These are phyloP conservation scores for Pistacia vera DNA, from an alignment of 345 rosid genomes.

Conservation along the genomic window DNA sequence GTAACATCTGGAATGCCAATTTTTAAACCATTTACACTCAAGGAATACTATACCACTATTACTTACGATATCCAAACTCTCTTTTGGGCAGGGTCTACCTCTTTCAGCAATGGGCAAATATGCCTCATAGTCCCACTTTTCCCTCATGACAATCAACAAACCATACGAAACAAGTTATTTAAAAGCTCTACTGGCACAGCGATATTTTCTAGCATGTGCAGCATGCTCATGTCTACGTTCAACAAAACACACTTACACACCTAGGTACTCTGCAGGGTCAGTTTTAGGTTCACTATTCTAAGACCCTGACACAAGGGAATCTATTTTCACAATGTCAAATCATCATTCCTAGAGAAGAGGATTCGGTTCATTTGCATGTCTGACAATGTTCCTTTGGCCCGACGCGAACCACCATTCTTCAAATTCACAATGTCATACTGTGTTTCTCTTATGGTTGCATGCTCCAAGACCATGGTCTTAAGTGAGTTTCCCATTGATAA, in stretches of 20 bases:
- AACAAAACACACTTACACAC: neutral
- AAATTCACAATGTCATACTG: no score
- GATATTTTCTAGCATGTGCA: neutral
- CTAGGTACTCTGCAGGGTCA: neutral
- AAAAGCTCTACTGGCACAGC: neutral
- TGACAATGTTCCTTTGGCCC: neutral
- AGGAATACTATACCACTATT: no score
- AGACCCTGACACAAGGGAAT: neutral
- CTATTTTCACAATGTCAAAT: neutral
- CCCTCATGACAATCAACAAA: neutral
- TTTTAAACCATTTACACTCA: no score
- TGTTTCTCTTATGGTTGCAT: no score
- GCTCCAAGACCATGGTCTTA: no score
- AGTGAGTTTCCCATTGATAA: no score
- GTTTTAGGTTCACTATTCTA: neutral
- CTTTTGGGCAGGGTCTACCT: no score
- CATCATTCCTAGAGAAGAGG: neutral
- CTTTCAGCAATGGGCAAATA: no score
- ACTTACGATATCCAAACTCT: no score
- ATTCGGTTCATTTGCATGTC: neutral
- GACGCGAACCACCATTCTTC: no score
- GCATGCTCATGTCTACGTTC: neutral
- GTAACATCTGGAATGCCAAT: no score
- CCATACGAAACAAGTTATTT: neutral
- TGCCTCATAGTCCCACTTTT: no score